Conservation (phyloP, 805 yeast genomes). For the Candida piceae region DNA sequence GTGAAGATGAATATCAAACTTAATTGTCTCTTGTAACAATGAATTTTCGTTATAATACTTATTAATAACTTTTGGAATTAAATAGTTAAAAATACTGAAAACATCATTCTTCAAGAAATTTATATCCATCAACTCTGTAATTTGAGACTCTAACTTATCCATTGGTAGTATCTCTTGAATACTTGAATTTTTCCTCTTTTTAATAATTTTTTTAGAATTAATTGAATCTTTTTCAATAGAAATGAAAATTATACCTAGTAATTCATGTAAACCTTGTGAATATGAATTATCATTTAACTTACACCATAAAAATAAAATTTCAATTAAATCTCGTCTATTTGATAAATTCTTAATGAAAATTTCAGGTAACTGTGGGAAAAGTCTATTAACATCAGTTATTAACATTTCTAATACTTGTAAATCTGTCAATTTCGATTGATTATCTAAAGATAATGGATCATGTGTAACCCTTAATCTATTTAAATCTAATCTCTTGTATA, state of each 20-base stretch:
- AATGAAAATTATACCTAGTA: constrained; percentile 43
- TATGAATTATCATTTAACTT: constrained; percentile 36
- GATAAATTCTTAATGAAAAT: constrained; percentile 25
- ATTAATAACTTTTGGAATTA: constrained; percentile 34
- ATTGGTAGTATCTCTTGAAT: not conserved
- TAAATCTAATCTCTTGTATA: constrained; percentile 10
- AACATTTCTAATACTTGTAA: constrained; percentile 37
- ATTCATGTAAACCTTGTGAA: constrained; percentile 53
- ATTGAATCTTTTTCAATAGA: constrained; percentile 35
- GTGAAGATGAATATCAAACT: constrained; percentile 43
- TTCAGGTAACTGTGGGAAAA: constrained; percentile 40
- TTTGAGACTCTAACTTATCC: constrained; percentile 27
- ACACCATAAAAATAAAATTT: constrained; percentile 44
- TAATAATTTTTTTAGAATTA: constrained; percentile 2
- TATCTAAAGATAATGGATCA: constrained; percentile 14
- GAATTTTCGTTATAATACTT: constrained; percentile 34
- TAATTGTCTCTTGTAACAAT: constrained; percentile 42
- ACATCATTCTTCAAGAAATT: constrained; percentile 37
- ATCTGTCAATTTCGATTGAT: constrained; percentile 17
- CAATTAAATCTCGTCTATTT: constrained; percentile 31
- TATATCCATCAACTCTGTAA: constrained; percentile 35
- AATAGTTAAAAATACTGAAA: constrained; percentile 38
- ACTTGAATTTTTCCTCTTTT: constrained; percentile 1
- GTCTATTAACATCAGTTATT: constrained; percentile 46
- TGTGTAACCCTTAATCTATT: constrained; percentile 15